phyloP scores from a whole-genome alignment of 192 early-diverging fungal genomes.

The Backusella tarrabulga region DNA sequence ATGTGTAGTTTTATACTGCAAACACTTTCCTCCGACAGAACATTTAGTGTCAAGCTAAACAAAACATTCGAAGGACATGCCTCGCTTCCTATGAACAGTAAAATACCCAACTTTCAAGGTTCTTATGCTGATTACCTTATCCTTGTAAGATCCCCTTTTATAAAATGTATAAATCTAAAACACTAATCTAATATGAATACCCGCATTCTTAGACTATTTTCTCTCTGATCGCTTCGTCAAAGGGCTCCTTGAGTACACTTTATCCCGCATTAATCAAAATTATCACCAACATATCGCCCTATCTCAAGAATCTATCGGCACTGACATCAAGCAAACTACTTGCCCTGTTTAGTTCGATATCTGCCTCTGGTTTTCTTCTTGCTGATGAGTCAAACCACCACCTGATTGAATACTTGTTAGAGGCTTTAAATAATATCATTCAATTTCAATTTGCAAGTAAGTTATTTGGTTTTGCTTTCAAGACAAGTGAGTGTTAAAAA shows the following conservation, averaged over 20 bases:
- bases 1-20: constrained; percentile 72
- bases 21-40: constrained; percentile 63
- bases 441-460: constrained; percentile 79
- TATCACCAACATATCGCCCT: constrained; percentile 80
- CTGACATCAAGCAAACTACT: constrained; percentile 72
- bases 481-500: too few species aligned
- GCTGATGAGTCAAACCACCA: constrained; percentile 76
- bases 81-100: constrained; percentile 56
- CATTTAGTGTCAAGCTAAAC: constrained; percentile 67
- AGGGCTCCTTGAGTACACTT: constrained; percentile 58
- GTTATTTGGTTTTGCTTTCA: not conserved
- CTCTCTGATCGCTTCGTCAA: constrained; percentile 75
- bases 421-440: constrained; percentile 79
- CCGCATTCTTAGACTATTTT: constrained; percentile 58
- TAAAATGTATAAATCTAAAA: not conserved
- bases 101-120: constrained; percentile 49
- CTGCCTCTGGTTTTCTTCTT: constrained; percentile 79
- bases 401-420: constrained; percentile 73
- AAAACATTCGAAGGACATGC: constrained; percentile 60
- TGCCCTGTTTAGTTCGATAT: constrained; percentile 70
- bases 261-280: constrained; percentile 77
- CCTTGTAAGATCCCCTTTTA: constrained; percentile 44
- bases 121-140: constrained; percentile 83
- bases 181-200: not conserved
- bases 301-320: constrained; percentile 71